These are phyloP conservation scores for Malus hybrid DNA, from an alignment of 331 rosid species.

Conservation along the genomic window DNA sequence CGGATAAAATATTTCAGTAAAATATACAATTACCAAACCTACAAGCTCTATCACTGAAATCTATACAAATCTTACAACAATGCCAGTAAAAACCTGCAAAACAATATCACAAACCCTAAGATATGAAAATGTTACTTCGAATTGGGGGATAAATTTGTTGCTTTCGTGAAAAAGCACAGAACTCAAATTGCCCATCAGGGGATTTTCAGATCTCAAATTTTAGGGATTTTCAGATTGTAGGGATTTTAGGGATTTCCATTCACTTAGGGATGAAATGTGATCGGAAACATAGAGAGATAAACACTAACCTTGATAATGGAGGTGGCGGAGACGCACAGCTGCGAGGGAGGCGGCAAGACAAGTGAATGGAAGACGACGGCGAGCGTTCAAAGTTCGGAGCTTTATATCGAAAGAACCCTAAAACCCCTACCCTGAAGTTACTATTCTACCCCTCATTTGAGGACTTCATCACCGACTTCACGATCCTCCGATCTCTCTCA, in stretches of 20 bases:
- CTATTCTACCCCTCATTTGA: neutral
- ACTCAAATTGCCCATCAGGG: neutral
- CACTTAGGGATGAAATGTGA: neutral
- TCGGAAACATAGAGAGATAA: neutral
- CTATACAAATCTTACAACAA: neutral
- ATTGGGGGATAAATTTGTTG: neutral
- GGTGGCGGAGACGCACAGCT: neutral
- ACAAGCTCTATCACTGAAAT: neutral
- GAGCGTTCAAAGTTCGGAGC: neutral
- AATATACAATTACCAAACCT: neutral
- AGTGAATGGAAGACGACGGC: neutral
- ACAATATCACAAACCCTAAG: neutral
- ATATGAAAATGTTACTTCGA: neutral
- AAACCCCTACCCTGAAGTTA: neutral
- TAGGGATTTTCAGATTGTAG: too few relatives aligned
- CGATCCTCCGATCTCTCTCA: neutral
- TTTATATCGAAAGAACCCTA: neutral
- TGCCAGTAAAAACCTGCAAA: neutral
- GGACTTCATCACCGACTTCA: neutral
- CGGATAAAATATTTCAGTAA: too few relatives aligned
- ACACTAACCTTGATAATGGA: neutral
- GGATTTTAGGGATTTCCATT: too few relatives aligned
- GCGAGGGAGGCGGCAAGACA: neutral
- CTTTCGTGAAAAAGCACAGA: neutral
- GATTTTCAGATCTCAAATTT: neutral